phyloP scores from a whole-genome alignment of 768 basidiomycete species.

The Dentipellis sp. region DNA sequence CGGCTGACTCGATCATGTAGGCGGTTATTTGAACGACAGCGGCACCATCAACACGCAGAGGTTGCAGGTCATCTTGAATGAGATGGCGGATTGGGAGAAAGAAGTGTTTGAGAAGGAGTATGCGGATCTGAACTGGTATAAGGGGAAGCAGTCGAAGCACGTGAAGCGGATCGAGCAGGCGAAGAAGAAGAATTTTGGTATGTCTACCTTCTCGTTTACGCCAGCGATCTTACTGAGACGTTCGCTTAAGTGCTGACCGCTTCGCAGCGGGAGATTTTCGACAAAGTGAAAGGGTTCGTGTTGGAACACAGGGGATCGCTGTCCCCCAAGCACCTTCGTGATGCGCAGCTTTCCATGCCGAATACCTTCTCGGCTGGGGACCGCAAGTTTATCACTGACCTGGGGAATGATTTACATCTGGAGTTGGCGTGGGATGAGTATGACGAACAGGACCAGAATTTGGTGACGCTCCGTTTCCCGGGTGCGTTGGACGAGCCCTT shows the following conservation, averaged over 20 bases:
- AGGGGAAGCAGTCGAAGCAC: conserved; percentile 82
- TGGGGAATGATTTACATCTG: conserved; percentile 74
- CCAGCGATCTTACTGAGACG: background rate
- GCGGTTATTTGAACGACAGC: conserved; percentile 88
- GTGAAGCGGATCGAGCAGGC: conserved; percentile 55
- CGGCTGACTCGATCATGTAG: conserved; percentile 28
- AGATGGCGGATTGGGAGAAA: conserved; percentile 81
- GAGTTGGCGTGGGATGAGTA: conserved; percentile 89
- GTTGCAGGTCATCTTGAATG: conserved; percentile 79
- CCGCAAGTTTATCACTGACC: conserved; percentile 63
- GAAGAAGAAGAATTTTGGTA: conserved; percentile 56
- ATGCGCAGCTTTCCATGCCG: conserved; percentile 50
- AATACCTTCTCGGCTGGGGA: conserved; percentile 80
- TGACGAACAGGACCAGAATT: conserved; percentile 71
- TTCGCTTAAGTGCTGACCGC: conserved; percentile 52
- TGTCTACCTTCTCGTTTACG: conserved; percentile 15
- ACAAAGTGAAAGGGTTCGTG: conserved; percentile 72
- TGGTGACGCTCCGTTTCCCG: conserved; percentile 63
- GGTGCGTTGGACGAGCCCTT: conserved; percentile 27
- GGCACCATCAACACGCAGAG: conserved; percentile 75
- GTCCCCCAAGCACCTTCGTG: conserved; percentile 21
- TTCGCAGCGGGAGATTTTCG: conserved; percentile 70
- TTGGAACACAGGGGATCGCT: conserved; percentile 31
- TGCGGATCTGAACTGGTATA: conserved; percentile 86
- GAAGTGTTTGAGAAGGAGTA: conserved; percentile 91